Conservation (phyloP, 225 moss, liverwort and hornwort species). For the Pseudoscleropodium purum region DNA sequence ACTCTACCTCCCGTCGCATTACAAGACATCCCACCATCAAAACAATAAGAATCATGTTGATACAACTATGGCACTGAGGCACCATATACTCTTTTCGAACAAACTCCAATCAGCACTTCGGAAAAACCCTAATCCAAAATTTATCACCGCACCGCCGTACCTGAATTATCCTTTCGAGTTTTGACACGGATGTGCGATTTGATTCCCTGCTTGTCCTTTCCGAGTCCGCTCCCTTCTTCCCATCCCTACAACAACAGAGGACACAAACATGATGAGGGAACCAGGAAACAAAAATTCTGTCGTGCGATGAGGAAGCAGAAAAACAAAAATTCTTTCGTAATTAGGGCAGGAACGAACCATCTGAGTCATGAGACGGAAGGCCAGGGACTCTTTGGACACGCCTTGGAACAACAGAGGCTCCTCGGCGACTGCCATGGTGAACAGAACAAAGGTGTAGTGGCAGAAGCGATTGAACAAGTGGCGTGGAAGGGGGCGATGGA, state of each 20-base stretch:
- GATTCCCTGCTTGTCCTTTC: constrained; percentile 83
- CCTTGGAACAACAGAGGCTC: constrained; percentile 62
- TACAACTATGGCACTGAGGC: neutral
- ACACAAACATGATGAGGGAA: neutral
- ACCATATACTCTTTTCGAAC: neutral
- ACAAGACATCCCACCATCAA: neutral
- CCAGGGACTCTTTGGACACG: constrained; percentile 57
- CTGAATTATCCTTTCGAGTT: constrained; percentile 57
- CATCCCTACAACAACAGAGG: constrained; percentile 48
- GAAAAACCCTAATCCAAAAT: neutral
- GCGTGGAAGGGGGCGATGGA: neutral
- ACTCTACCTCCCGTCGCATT: neutral
- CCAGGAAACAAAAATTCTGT: neutral
- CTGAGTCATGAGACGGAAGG: constrained; percentile 93
- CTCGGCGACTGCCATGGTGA: constrained; percentile 15
- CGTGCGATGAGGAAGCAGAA: neutral
- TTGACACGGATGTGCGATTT: constrained; percentile 64
- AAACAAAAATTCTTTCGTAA: neutral
- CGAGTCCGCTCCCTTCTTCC: constrained; percentile 87
- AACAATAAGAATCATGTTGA: neutral
- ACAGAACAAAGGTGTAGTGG: neutral
- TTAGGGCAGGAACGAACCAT: constrained; percentile 25
- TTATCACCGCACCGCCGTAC: neutral
- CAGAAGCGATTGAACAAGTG: neutral
- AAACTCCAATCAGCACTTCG: neutral